Percentiles rank a stretch among this genome's conserved stretches.
phyloP scores from a whole-genome alignment of 768 basidiomycete species.

The Pisolithus sp. region DNA sequence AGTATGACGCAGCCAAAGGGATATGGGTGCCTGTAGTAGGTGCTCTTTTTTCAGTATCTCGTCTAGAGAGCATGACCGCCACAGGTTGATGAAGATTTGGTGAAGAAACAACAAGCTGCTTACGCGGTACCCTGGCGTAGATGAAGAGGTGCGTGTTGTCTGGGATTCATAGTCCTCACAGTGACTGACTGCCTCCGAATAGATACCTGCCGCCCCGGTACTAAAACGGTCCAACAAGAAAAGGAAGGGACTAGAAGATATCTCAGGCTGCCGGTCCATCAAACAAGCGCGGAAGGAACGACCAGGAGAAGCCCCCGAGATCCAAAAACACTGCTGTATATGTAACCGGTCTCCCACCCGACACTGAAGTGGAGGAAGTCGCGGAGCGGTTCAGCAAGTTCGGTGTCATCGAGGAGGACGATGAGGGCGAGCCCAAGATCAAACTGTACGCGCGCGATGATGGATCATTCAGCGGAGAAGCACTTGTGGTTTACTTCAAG shows the following conservation, averaged over 20 bases:
- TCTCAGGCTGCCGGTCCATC: conserved; percentile 54
- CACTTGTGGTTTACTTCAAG: conserved; percentile 94
- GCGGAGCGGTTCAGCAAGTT: conserved; percentile 85
- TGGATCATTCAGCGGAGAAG: conserved; percentile 89
- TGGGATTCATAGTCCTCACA: conserved; percentile 9
- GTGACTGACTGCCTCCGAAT: conserved; percentile 13
- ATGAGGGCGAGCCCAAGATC: conserved; percentile 85
- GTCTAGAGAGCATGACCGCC: background rate
- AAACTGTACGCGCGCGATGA: conserved; percentile 91
- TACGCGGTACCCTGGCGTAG: conserved; percentile 90
- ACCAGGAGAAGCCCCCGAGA: conserved; percentile 43
- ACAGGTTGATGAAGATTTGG: conserved; percentile 81
- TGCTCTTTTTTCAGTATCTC: conserved; percentile 6
- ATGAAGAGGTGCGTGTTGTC: conserved; percentile 70
- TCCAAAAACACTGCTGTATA: conserved; percentile 94
- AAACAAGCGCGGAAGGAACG: conserved; percentile 63
- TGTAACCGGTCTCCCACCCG: conserved; percentile 75
- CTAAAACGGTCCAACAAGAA: conserved; percentile 76
- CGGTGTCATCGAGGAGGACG: conserved; percentile 89
- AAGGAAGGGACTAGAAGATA: conserved; percentile 68
- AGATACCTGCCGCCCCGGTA: conserved; percentile 88
- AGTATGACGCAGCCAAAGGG: conserved; percentile 73
- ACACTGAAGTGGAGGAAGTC: conserved; percentile 70
- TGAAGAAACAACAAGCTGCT: conserved; percentile 90
- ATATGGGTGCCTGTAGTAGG: conserved; percentile 83